Conservation (phyloP, 1,284 basidiomycete genomes). For the Sporisorium reilianum region DNA sequence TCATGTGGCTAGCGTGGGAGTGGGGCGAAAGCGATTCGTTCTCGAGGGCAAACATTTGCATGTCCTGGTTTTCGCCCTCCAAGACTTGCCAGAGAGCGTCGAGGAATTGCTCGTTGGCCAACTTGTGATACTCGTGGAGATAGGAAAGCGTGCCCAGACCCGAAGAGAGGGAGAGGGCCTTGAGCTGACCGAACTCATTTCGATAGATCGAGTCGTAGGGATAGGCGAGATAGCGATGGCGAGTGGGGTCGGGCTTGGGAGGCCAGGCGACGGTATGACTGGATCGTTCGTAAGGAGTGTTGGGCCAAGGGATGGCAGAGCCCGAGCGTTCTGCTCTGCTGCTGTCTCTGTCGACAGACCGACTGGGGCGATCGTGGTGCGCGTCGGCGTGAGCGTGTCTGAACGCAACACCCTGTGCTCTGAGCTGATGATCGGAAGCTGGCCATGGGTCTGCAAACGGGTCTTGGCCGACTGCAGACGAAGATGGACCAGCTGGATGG, state of each 20-base stretch:
- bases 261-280: conserved; percentile 49
- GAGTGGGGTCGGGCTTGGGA: conserved; percentile 42
- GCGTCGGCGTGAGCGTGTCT: conserved; percentile 13
- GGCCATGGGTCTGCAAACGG: conserved; percentile 22
- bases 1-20: conserved; percentile 31
- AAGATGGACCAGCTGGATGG: conserved; percentile 29
- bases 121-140: conserved; percentile 53
- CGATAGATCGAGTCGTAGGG: conserved; percentile 53
- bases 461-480: conserved; percentile 2
- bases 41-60: conserved; percentile 53
- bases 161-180: conserved; percentile 47
- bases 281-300: conserved; percentile 45
- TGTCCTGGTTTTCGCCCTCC: conserved; percentile 51
- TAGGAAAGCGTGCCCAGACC: conserved; percentile 52
- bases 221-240: conserved; percentile 50
- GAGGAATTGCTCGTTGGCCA: conserved; percentile 54
- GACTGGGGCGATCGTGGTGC: conserved; percentile 12
- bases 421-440: conserved; percentile 9
- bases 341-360: conserved; percentile 17
- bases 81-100: conserved; percentile 53
- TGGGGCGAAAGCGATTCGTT: conserved; percentile 44
- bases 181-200: conserved; percentile 53
- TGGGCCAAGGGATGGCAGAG: conserved; percentile 51
- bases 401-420: not conserved
- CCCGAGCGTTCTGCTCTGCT: conserved; percentile 29